Conservation (phyloP, 225 moss, liverwort and hornwort species). For the Climacium dendroides region DNA sequence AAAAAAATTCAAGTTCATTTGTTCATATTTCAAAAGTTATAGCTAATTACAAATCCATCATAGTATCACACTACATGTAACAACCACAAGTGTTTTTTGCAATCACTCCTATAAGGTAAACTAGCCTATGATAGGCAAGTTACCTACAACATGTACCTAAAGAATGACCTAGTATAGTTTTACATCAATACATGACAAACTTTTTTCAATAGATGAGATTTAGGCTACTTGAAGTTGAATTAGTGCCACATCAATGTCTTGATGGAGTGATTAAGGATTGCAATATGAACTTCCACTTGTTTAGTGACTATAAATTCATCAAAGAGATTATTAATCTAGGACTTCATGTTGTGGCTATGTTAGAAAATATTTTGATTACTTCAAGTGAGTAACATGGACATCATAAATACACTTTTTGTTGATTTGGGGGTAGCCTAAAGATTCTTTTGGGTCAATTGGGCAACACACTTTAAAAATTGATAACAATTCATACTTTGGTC, state of each 20-base stretch:
- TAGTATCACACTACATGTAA: accelerated
- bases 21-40: too few species aligned
- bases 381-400: not conserved
- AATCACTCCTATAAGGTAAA: too few species aligned
- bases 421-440: accelerated
- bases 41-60: accelerated
- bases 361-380: not conserved
- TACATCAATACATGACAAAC: too few species aligned
- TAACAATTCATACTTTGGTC: not conserved
- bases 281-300: not conserved
- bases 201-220: too few species aligned
- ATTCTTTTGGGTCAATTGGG: not conserved
- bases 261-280: not conserved
- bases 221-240: too few species aligned
- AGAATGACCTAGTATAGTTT: too few species aligned
- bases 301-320: not conserved
- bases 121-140: too few species aligned
- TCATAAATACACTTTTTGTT: not conserved
- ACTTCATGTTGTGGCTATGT: too few species aligned
- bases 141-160: too few species aligned
- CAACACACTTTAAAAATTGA: not conserved
- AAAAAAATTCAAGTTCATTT: too few species aligned
- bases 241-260: too few species aligned
- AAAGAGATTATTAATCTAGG: too few species aligned
- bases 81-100: accelerated